These are phyloP conservation scores for Geum urbanum DNA, from an alignment of 306 rosid species.

Conservation along the genomic window DNA sequence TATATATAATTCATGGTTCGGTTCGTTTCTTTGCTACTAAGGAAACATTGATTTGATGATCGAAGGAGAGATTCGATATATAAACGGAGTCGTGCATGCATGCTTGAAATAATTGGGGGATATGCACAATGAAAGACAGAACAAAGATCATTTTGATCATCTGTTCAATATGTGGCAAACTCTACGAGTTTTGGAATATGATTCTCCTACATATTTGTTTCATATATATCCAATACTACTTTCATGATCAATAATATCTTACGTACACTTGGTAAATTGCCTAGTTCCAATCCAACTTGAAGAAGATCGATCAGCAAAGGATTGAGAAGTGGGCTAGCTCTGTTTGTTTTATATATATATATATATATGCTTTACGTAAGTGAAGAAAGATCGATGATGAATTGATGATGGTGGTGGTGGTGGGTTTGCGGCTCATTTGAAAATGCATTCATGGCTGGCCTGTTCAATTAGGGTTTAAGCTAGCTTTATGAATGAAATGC, in stretches of 20 bases:
- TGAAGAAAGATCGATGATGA: conserved; percentile 23
- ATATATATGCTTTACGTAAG: conserved; percentile 22
- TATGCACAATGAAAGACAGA: conserved; percentile 18
- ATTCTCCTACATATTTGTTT: conserved; percentile 24
- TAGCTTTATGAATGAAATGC: conserved; percentile 30
- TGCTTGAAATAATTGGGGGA: conserved; percentile 15
- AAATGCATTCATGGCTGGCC: conserved; percentile 23
- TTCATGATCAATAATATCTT: conserved; percentile 10
- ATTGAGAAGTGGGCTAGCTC: conserved; percentile 27
- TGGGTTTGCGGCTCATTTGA: conserved; percentile 29
- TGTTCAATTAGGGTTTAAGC: conserved; percentile 14
- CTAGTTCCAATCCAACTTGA: conserved; percentile 11
- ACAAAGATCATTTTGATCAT: conserved; percentile 1
- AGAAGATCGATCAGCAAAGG: conserved; percentile 22
- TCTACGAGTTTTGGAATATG: conserved; percentile 21
- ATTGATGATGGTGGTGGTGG: conserved; percentile 17
- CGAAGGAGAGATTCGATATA: conserved; percentile 21
- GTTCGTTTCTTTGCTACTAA: conserved; percentile 38
- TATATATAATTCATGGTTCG: background rate
- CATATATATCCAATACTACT: background rate
- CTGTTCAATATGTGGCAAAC: background rate
- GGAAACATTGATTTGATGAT: conserved; percentile 28
- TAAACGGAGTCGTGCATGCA: conserved; percentile 18
- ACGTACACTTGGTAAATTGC: background rate
- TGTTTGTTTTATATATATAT: conserved; percentile 29